Percentiles rank a stretch among this genome's conserved stretches.
Conservation (phyloP, 2,329 filamentous ascomycete genomes). For the Botryotinia calthae region DNA sequence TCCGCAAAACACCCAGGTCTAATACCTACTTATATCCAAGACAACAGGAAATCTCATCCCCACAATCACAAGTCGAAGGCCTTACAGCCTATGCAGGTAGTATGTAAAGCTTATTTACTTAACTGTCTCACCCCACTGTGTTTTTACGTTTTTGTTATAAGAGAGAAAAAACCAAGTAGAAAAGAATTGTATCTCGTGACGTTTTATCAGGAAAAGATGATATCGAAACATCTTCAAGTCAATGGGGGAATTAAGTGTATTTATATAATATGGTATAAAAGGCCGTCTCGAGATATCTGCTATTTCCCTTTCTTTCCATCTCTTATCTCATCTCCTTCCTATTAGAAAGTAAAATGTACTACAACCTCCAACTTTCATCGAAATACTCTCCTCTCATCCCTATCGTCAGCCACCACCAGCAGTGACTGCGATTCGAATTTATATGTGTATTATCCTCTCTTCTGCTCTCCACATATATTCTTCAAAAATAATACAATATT, state of each 20-base stretch:
- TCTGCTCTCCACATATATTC: neutral
- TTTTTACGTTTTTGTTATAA: neutral
- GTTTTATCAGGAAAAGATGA: neutral
- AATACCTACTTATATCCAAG: neutral
- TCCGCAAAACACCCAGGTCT: neutral
- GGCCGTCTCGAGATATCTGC: neutral
- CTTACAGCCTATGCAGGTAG: neutral
- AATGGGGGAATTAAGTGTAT: neutral
- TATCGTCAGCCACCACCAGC: slow-evolving; percentile 4
- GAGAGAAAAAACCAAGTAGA: neutral
- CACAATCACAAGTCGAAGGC: neutral
- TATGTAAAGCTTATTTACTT: neutral
- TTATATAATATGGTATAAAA: neutral
- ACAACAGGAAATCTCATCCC: neutral
- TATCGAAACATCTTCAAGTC: neutral
- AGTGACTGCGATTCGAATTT: slow-evolving; percentile 5
- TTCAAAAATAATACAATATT: slow-evolving; percentile 13
- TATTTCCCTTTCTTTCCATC: neutral
- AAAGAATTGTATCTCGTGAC: neutral
- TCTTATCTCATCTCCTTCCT: neutral
- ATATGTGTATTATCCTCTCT: neutral
- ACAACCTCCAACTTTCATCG: neutral
- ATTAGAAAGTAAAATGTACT: neutral
- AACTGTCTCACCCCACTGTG: neutral
- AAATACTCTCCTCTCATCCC: neutral